Base-by-base conservation (phyloP, 768 basidiomycete genomes). In the Termitomyces sp. region DNA sequence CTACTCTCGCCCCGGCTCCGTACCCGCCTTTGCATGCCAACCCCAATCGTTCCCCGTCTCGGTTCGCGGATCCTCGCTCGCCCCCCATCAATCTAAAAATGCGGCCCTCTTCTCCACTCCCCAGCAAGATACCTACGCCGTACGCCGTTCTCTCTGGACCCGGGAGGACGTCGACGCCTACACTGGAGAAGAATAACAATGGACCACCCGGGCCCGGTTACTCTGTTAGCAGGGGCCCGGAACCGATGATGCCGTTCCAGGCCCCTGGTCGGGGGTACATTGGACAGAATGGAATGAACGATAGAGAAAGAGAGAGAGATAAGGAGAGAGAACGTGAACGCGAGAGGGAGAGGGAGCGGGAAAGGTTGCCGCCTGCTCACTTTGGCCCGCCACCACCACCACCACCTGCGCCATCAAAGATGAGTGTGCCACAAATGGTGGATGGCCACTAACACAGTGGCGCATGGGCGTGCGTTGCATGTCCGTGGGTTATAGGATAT, bases 391-490 rank as follows among this genome's bases (percentile, higher is more conserved):
- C 45, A 26, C 62, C 64, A 32, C 67, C 72, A 43, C 69, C 70
- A 32, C 67, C 72, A 43, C 69, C 70, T 22, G 68, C 72, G 33
- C 65, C 73, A 27, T 71, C 77, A 16, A 81, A 79, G 59, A 73
- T 81, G 70, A 73, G 72, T 58, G 67, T 79, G 20, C 74, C 76
- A 8, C 76, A 78, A 63, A 73, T 76, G 61, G 69, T 74, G 34
- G 77, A 77, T 61, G 75, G 76, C 14, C 73, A 68, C 57, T 78
- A 56, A 63, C 46, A 14, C n/a, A 8, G 8, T 9, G 26, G 6
- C 14, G 14, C 43, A 13, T 22, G 10, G 20, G 24, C 24, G 14
- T 14, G 49, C 5, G 16, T 4, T 36, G 48, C 18, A n/a, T 18
- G 36, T 52, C 33, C 26, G 24, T 57, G 26, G 34, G 13, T 33